Conservation (phyloP, 2,329 filamentous ascomycete species). For the Dissoconium aciculare region DNA sequence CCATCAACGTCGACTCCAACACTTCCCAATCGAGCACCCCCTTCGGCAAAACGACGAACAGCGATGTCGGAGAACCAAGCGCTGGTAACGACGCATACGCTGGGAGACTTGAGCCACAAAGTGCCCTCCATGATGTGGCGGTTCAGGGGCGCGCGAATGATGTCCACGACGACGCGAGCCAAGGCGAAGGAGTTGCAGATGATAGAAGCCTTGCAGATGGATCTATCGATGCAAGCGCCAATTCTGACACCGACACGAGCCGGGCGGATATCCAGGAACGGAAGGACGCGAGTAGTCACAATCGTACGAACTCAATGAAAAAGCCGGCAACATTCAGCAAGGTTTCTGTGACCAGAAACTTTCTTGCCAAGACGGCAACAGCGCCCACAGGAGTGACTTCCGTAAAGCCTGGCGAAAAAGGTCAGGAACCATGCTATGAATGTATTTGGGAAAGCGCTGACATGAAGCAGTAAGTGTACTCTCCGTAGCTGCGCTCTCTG, state of each 20-base stretch:
- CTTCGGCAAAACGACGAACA: slow-evolving; percentile 13
- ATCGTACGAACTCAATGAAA: slow-evolving; percentile 47
- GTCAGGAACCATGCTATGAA: slow-evolving; percentile 20
- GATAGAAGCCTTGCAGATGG: slow-evolving; percentile 47
- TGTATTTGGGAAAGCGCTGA: slow-evolving; percentile 6
- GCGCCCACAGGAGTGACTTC: slow-evolving; percentile 32
- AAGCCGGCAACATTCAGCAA: slow-evolving; percentile 70
- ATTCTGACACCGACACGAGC: slow-evolving; percentile 62
- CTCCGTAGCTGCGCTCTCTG: slow-evolving; percentile 26
- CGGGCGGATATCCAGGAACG: slow-evolving; percentile 40
- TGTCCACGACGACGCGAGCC: slow-evolving; percentile 23
- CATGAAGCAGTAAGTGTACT: slow-evolving; percentile 28
- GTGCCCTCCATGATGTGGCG: slow-evolving; percentile 3
- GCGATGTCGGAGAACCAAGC: slow-evolving; percentile 19
- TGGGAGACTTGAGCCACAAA: slow-evolving; percentile 6
- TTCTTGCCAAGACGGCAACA: slow-evolving; percentile 57
- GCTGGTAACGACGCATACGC: slow-evolving; percentile 18
- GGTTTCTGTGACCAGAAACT: slow-evolving; percentile 72
- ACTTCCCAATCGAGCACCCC: slow-evolving; percentile 28
- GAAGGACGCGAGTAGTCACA: slow-evolving; percentile 43
- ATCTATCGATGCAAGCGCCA: slow-evolving; percentile 55
- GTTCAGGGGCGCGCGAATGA: slow-evolving; percentile 8
- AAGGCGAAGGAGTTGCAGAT: slow-evolving; percentile 30
- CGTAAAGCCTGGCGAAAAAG: slow-evolving; percentile 39
- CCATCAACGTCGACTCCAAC: slow-evolving; percentile 14